Base-by-base conservation (phyloP, 805 yeast genomes). In the Candida tammaniensis region DNA sequence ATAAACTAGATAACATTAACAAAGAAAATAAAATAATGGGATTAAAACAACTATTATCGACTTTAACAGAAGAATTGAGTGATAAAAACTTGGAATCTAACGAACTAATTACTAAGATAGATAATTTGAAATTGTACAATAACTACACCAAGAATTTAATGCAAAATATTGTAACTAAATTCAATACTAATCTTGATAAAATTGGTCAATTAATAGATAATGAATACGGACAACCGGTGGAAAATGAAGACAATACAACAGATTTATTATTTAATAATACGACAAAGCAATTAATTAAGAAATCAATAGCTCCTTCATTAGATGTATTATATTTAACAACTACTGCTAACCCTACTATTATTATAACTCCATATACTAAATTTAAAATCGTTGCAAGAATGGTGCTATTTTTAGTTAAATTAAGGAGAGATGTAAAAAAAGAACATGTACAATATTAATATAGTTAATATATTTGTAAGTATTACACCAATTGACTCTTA, bases 181-280 rank as follows among this genome's bases (percentile, higher is more conserved):
- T 35, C 26, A 35, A 30, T 21, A 19, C 6, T 15, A 35, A 30
- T 30, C 14, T 35, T 13, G 42, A 42, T 15, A 15, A 31, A 7
- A 36, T 42, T 10, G 46, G 43, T 2, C 23, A 28, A 8, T 16
- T 42, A 10, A 33, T 42, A n/a, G 43, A 39, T 24, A 26, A 10
- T 12, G 40, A 36, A 17, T 32, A 30, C 19, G n/a, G n/a, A n/a
- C n/a, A n/a, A n/a, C n/a, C n/a, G n/a, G 20, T 30, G 15, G 23
- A 20, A 11, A 17, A n/a, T 27, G 13, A 19, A 14, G 45, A 42
- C 6, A 24, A 33, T 24, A 42, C 46, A 2, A 42, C 46, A 4
- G 35, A 35, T 8, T 31, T 42, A 14, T 15, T 35, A 10, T 35
- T 23, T 12, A 35, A 30, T 24, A 35, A 35, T 17, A 35, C 38